A percentile compares a stretch with the other conserved stretches of the same genome.
Evolutionary conservation across 1,139 yeast species (phyloP).

Genomic region (Magnusiomyces paraingens): DNA sequence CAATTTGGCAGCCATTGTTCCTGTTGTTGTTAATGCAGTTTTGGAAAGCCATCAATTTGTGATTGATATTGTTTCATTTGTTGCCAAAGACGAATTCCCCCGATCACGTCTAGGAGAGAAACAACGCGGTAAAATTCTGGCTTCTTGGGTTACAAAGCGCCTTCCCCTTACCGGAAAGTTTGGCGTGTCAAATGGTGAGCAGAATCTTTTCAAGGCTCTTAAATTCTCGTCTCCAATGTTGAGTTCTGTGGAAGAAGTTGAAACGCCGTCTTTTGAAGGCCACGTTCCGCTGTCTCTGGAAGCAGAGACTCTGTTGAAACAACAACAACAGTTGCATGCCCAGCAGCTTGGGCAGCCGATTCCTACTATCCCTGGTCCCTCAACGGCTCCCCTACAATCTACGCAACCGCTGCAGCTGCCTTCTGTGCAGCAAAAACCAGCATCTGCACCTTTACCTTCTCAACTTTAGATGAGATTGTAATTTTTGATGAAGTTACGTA

Average conservation of each 20-base stretch:
- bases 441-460: no score
- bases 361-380: no score
- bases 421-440: no score
- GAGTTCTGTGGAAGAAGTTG: neutral
- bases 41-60: constrained; percentile 77
- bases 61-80: constrained; percentile 81
- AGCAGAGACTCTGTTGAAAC: neutral
- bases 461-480: neutral
- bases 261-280: neutral
- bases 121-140: constrained; percentile 65
- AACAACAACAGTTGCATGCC: neutral
- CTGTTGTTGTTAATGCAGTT: constrained; percentile 72
- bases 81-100: constrained; percentile 58
- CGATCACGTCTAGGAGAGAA: constrained; percentile 65
- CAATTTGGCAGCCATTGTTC: constrained; percentile 66
- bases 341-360: neutral
- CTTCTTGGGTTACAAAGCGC: constrained; percentile 45
- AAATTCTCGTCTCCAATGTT: constrained; percentile 8
- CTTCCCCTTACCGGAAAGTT: constrained; percentile 35
- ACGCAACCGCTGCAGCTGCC: no score
- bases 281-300: neutral
- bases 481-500: neutral
- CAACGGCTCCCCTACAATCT: no score
- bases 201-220: constrained; percentile 22
- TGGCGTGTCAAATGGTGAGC: constrained; percentile 31